Percentiles rank a stretch among this genome's conserved stretches.
Evolutionary conservation across 2,329 filamentous ascomycete species (phyloP).

Genomic region (Lojkania enalia): DNA sequence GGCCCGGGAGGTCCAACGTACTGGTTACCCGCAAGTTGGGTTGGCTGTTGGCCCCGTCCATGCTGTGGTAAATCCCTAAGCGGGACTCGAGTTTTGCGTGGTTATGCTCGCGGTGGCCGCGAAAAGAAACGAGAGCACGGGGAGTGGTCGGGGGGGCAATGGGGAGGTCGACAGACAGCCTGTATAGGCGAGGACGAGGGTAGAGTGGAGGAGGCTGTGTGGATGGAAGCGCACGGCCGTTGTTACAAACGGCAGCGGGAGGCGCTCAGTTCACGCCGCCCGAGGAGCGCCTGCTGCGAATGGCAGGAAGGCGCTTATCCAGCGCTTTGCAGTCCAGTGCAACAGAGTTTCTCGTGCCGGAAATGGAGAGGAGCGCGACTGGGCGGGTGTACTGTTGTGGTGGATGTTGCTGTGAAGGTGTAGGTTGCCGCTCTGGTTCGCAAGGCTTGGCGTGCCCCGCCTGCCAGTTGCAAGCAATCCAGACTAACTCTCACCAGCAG

Average conservation of each 20-base stretch:
- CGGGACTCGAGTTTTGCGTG: conserved; percentile 6
- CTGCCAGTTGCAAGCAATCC: too few species aligned
- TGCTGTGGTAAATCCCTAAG: conserved; percentile 28
- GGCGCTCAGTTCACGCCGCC: too few species aligned
- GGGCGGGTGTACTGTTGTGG: too few species aligned
- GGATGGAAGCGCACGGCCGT: conserved; percentile 24
- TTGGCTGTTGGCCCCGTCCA: conserved; percentile 53
- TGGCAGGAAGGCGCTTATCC: conserved; percentile 19
- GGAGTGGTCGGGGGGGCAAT: conserved; percentile 6
- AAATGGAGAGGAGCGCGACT: too few species aligned
- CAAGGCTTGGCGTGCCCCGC: too few species aligned
- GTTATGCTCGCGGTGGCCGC: conserved; percentile 41
- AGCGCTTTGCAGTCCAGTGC: conserved; percentile 24
- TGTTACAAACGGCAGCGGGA: conserved; percentile 31
- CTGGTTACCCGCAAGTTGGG: conserved; percentile 93
- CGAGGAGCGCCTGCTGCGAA: conserved; percentile 18
- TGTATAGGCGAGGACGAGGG: conserved; percentile 23
- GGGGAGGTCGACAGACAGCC: conserved; percentile 16
- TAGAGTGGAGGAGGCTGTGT: conserved; percentile 38
- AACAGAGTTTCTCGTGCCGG: too few species aligned
- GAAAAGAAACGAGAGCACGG: conserved; percentile 9
- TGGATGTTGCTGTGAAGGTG: too few species aligned
- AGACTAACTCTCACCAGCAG: too few species aligned
- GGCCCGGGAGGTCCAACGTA: conserved; percentile 52
- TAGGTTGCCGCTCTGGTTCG: too few species aligned